These are phyloP conservation scores for Alternaria incomplexa DNA, from an alignment of 2,329 filamentous ascomycete species.

Conservation along the genomic window DNA sequence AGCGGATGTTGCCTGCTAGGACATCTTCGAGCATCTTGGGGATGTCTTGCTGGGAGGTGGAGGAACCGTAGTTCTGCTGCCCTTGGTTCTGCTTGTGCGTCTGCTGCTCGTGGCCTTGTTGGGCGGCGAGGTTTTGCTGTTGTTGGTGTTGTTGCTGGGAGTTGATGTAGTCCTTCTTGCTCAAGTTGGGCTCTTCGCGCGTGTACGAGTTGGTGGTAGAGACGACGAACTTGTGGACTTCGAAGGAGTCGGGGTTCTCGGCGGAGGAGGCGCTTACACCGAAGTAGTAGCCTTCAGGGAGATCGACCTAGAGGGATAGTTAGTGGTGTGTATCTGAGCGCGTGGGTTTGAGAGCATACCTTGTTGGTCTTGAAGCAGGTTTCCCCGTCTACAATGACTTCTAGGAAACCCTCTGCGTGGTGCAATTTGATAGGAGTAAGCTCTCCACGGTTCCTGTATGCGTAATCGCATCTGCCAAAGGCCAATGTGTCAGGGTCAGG, in stretches of 20 bases:
- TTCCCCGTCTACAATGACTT: slow-evolving; percentile 79
- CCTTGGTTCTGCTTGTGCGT: slow-evolving; percentile 26
- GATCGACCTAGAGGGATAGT: slow-evolving; percentile 61
- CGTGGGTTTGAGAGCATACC: slow-evolving; percentile 38
- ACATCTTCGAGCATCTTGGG: slow-evolving; percentile 51
- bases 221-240: slow-evolving; percentile 85
- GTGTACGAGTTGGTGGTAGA: slow-evolving; percentile 57
- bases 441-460: slow-evolving; percentile 89
- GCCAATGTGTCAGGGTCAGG: slow-evolving; percentile 81
- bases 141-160: slow-evolving; percentile 40
- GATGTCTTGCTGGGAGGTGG: slow-evolving; percentile 27
- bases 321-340: not conserved
- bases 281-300: slow-evolving; percentile 83
- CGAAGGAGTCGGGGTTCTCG: slow-evolving; percentile 92
- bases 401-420: slow-evolving; percentile 67
- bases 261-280: slow-evolving; percentile 87
- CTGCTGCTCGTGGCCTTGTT: slow-evolving; percentile 40
- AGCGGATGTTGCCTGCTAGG: slow-evolving; percentile 53
- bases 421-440: slow-evolving; percentile 82
- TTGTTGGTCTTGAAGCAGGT: slow-evolving; percentile 83
- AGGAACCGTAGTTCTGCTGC: slow-evolving; percentile 29
- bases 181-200: slow-evolving; percentile 40
- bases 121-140: slow-evolving; percentile 24
- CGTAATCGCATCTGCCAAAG: slow-evolving; percentile 90
- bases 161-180: slow-evolving; percentile 30